Percentiles rank a stretch among this genome's conserved stretches.
Conservation (phyloP, 2,329 filamentous ascomycete genomes). For the Dichotomopilus funicola region DNA sequence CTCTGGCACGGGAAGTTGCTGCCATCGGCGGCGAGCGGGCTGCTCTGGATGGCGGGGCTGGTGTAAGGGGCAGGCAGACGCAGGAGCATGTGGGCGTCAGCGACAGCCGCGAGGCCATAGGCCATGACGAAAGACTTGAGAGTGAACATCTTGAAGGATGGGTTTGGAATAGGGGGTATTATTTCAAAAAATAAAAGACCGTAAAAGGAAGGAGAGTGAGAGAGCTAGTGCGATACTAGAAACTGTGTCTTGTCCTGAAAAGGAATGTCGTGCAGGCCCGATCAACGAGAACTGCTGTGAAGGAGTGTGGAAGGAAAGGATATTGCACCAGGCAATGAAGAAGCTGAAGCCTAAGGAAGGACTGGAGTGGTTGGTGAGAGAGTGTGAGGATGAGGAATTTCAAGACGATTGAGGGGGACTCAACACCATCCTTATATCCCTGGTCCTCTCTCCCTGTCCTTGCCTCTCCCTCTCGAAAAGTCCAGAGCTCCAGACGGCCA, state of each 20-base stretch:
- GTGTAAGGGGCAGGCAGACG: conserved; percentile 58
- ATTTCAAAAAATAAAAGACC: no score
- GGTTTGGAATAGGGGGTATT: conserved; percentile 30
- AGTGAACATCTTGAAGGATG: conserved; percentile 41
- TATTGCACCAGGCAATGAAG: conserved; percentile 39
- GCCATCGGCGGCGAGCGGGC: conserved; percentile 55
- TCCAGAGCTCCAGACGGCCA: not conserved
- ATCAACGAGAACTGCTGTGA: conserved; percentile 23
- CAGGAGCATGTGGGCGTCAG: conserved; percentile 73
- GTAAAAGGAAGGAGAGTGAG: conserved; percentile 28
- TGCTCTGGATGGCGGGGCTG: conserved; percentile 42
- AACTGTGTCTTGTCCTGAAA: conserved; percentile 10
- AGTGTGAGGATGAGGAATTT: conserved; percentile 23
- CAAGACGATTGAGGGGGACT: conserved; percentile 13
- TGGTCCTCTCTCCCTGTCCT: no score
- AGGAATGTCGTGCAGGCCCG: conserved; percentile 22
- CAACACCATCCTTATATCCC: conserved; percentile 13
- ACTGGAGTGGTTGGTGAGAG: conserved; percentile 18
- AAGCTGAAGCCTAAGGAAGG: conserved; percentile 29
- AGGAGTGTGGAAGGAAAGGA: conserved; percentile 29
- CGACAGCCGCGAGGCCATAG: conserved; percentile 52
- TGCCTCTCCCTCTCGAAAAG: no score
- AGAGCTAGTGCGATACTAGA: conserved; percentile 22
- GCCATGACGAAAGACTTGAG: conserved; percentile 42
- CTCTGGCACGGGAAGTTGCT: conserved; percentile 79